Evolutionary conservation across 2,329 filamentous ascomycete genomes (phyloP), one percentile per base, ranked within the genome.

Genomic region (Annulohypoxylon truncatum): DNA sequence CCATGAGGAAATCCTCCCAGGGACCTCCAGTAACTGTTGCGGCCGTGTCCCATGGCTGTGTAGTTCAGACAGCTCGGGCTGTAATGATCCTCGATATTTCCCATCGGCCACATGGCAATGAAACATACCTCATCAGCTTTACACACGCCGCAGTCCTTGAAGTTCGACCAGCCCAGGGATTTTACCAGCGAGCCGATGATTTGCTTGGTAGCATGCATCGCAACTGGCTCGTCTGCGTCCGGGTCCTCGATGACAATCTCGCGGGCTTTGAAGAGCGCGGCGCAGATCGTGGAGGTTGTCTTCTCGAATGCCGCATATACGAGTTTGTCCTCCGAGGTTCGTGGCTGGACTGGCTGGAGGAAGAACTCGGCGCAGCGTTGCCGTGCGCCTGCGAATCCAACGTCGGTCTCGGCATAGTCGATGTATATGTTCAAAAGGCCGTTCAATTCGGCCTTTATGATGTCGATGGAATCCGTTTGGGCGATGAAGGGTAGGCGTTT

Each of bases 281-380:
- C 22, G 40, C 73, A 75, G 31, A 75, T 73, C 10, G 22, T 46
- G 0, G 53, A 20, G 0, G 67, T 61, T 2, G 70, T 72, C 13
- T 38, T 64, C 50, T 73, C 60, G 6, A 87, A 65, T 0, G 83
- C 82, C 0, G 79, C 73, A 52, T 81, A 74, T n/a, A 87, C 80
- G 15, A 86, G 71, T 2, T 72, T 56, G 65, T 87, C 85, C 29
- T 81, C 77, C 2, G 69, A 28, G 1, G 82, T 85, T 71, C 74
- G 79, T 3, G 72, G 63, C 0, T 64, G 60, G 0, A 75, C 75
- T 0, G 80, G 72, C 2, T 73, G 65, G 0, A 85, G 77, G 61
- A 82, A 84, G 55, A 86, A 83, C 6, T 75, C 61, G 0, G 81
- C 76, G 72, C 87, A 90, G 47, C 81, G 78, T 1, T 79, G 74